Percentiles rank a stretch among this genome's conserved stretches.
phyloP scores from a whole-genome alignment of 1,284 basidiomycete genomes.

The Apiotrichum mycotoxinovorans region DNA sequence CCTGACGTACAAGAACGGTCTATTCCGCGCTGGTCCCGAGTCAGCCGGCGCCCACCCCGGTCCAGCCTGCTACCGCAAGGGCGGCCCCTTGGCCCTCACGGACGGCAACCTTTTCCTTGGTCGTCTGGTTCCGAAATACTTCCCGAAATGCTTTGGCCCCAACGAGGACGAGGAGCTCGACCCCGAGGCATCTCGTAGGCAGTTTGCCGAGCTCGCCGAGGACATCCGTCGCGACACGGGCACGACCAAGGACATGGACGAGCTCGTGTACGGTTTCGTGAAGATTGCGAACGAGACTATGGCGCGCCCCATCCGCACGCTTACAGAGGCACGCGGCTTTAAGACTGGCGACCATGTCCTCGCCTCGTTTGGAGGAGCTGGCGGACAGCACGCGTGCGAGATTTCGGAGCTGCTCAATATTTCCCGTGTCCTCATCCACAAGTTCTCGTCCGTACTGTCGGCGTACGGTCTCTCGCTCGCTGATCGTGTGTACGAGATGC shows the following conservation, averaged over 20 bases:
- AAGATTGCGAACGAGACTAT: slow-evolving; percentile 93
- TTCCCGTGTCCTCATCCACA: slow-evolving; percentile 76
- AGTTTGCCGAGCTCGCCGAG: slow-evolving; percentile 64
- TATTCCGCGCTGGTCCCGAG: slow-evolving; percentile 77
- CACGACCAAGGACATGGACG: slow-evolving; percentile 66
- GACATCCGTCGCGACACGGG: slow-evolving; percentile 66
- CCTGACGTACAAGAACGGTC: slow-evolving; percentile 71
- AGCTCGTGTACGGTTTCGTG: slow-evolving; percentile 75
- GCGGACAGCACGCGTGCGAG: slow-evolving; percentile 87
- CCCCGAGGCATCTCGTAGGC: slow-evolving; percentile 59
- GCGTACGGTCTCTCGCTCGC: slow-evolving; percentile 86
- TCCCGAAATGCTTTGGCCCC: slow-evolving; percentile 84
- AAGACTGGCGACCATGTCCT: slow-evolving; percentile 78
- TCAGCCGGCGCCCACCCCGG: slow-evolving; percentile 76
- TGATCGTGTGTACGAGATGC: slow-evolving; percentile 76
- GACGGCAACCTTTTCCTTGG: slow-evolving; percentile 83
- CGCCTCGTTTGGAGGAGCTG: slow-evolving; percentile 85
- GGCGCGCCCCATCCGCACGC: slow-evolving; percentile 83
- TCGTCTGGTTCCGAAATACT: slow-evolving; percentile 74
- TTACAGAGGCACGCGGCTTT: slow-evolving; percentile 87
- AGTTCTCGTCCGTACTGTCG: slow-evolving; percentile 79
- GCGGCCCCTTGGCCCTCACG: slow-evolving; percentile 77
- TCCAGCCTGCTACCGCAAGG: slow-evolving; percentile 77
- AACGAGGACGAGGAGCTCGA: slow-evolving; percentile 79
- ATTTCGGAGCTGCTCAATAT: slow-evolving; percentile 73